Evolutionary conservation across 768 basidiomycete genomes (phyloP).

Genomic region (Steccherinum ochraceum): DNA sequence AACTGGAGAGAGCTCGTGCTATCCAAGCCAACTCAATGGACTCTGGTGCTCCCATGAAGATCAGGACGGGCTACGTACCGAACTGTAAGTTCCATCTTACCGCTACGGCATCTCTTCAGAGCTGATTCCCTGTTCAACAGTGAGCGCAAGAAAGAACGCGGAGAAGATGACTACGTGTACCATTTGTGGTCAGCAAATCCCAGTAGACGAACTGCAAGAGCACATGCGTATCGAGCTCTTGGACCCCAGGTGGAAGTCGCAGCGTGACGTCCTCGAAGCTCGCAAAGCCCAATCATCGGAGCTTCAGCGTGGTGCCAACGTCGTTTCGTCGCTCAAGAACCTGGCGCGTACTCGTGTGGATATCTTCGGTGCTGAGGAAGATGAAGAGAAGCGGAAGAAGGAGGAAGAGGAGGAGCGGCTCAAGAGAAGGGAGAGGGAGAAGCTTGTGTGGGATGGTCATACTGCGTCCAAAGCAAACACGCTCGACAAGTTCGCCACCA

Average conservation of each 20-base stretch:
- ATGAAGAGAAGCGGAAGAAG: slow-evolving; percentile 81
- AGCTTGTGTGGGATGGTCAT: slow-evolving; percentile 98
- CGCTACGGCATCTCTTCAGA: neutral
- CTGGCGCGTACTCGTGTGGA: slow-evolving; percentile 95
- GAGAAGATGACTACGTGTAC: slow-evolving; percentile 80
- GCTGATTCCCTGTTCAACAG: slow-evolving; percentile 29
- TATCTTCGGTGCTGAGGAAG: slow-evolving; percentile 91
- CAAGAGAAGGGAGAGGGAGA: slow-evolving; percentile 83
- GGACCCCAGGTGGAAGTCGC: slow-evolving; percentile 97
- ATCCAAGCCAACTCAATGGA: slow-evolving; percentile 75
- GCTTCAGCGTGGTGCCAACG: slow-evolving; percentile 86
- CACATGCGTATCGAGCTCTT: slow-evolving; percentile 98
- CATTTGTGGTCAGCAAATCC: slow-evolving; percentile 94
- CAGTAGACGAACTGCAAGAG: slow-evolving; percentile 92
- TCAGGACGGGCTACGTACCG: slow-evolving; percentile 93
- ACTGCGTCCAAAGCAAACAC: slow-evolving; percentile 90
- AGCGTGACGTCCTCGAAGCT: slow-evolving; percentile 81
- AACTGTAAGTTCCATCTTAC: slow-evolving; percentile 53
- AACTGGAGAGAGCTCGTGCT: slow-evolving; percentile 71
- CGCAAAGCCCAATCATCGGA: slow-evolving; percentile 88
- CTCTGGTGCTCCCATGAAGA: slow-evolving; percentile 81
- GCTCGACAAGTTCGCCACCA: slow-evolving; percentile 87
- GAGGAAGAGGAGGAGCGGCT: slow-evolving; percentile 85
- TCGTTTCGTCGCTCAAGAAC: slow-evolving; percentile 87
- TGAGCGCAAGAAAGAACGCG: slow-evolving; percentile 48